Evolutionary conservation across 169 alveolate genomes (phyloP).

Genomic region (Hepatocystis sp.): DNA sequence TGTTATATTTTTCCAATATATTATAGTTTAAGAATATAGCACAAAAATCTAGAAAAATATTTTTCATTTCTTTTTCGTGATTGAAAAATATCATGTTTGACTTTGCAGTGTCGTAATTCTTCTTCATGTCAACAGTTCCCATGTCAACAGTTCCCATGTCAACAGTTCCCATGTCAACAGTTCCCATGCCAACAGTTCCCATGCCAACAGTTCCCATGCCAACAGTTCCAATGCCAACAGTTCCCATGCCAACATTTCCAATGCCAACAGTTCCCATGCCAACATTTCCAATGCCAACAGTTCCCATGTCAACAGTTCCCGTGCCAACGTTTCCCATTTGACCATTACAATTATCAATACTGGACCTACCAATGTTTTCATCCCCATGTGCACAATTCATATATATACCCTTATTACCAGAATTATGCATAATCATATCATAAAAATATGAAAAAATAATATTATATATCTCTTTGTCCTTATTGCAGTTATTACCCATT

Average conservation of each 20-base stretch:
- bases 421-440: constrained; percentile 9
- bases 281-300: no score
- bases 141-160: neutral
- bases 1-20: constrained; percentile 13
- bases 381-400: no score
- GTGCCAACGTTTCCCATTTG: no score
- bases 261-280: no score
- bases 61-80: constrained; percentile 61
- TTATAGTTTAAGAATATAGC: constrained; percentile 47
- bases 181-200: no score
- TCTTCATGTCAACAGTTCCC: neutral
- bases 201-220: no score
- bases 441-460: constrained; percentile 52
- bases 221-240: no score
- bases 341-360: no score
- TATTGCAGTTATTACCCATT: neutral
- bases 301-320: no score
- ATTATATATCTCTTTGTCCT: constrained; percentile 18
- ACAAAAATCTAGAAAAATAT: constrained; percentile 41
- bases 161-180: no score
- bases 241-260: no score
- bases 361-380: no score
- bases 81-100: constrained; percentile 31
- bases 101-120: neutral
- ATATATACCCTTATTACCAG: neutral